A percentile compares a stretch with the other conserved stretches of the same genome.
Evolutionary conservation across 805 yeast genomes (phyloP).

Genomic region (Suhomyces sp.): DNA sequence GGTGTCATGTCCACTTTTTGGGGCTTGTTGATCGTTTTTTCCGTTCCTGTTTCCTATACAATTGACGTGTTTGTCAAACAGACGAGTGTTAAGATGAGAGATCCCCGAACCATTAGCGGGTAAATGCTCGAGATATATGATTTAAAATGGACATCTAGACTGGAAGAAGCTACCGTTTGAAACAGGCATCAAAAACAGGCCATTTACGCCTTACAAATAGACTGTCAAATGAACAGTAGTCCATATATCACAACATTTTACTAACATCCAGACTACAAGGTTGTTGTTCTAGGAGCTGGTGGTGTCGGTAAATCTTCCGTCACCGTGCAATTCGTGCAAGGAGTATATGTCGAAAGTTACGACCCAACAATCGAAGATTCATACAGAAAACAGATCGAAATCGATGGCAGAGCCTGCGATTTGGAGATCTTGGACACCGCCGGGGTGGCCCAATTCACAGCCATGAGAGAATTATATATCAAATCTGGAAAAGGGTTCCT

Average conservation of each 20-base stretch:
- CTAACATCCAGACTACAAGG: constrained; percentile 62
- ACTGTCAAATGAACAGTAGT: too few species aligned
- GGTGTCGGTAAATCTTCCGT: constrained; percentile 96
- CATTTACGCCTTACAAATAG: too few species aligned
- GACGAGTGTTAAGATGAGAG: too few species aligned
- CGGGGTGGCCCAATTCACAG: constrained; percentile 84
- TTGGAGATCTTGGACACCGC: constrained; percentile 69
- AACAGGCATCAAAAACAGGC: too few species aligned
- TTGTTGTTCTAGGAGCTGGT: constrained; percentile 94
- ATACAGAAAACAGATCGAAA: constrained; percentile 81
- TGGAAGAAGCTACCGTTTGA: too few species aligned
- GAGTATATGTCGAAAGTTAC: constrained; percentile 84
- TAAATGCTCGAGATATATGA: too few species aligned
- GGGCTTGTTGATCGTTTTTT: too few species aligned
- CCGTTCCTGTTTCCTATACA: too few species aligned
- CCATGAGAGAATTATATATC: constrained; percentile 87
- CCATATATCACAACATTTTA: background rate
- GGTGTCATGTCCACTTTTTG: too few species aligned
- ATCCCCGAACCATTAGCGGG: too few species aligned
- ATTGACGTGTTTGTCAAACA: too few species aligned
- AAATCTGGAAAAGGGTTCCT: constrained; percentile 80
- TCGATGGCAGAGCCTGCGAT: constrained; percentile 84
- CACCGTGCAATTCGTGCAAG: constrained; percentile 90
- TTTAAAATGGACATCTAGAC: too few species aligned
- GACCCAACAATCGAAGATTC: constrained; percentile 98